Evolutionary conservation across 202 grass and related monocot species (phyloP).

Genomic region (Panicum virgatum): DNA sequence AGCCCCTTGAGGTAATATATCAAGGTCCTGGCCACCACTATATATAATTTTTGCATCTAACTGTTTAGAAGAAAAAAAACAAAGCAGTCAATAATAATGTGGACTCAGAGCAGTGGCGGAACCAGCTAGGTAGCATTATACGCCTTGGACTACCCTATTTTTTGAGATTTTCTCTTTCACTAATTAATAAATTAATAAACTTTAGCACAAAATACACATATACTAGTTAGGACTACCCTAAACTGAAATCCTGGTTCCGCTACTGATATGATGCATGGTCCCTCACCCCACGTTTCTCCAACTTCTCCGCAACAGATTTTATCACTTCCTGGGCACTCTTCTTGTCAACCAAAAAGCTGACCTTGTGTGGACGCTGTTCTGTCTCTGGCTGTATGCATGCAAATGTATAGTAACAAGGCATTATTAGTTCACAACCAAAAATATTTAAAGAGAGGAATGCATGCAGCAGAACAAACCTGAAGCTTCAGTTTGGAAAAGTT

Average conservation of each 20-base stretch:
- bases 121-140: too few relatives aligned
- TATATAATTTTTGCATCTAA: constrained; percentile 97
- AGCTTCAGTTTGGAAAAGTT: constrained; percentile 72
- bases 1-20: constrained; percentile 84
- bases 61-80: constrained; percentile 47
- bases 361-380: constrained; percentile 84
- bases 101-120: background rate
- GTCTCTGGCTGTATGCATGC: constrained; percentile 64
- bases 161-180: too few relatives aligned
- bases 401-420: constrained; percentile 11
- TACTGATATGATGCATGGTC: constrained; percentile 16
- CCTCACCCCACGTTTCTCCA: constrained; percentile 73
- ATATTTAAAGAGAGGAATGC: constrained; percentile 19
- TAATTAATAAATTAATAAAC: too few relatives aligned
- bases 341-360: constrained; percentile 92
- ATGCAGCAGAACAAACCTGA: constrained; percentile 54
- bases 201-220: too few relatives aligned
- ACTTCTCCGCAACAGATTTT: constrained; percentile 57
- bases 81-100: constrained; percentile 2
- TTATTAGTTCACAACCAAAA: constrained; percentile 27
- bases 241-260: too few relatives aligned
- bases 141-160: too few relatives aligned
- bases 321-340: constrained; percentile 68
- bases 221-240: too few relatives aligned
- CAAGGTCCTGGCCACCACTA: constrained; percentile 84